Conservation (phyloP, 495 filamentous ascomycete species). For the Rhypophila decipiens region DNA sequence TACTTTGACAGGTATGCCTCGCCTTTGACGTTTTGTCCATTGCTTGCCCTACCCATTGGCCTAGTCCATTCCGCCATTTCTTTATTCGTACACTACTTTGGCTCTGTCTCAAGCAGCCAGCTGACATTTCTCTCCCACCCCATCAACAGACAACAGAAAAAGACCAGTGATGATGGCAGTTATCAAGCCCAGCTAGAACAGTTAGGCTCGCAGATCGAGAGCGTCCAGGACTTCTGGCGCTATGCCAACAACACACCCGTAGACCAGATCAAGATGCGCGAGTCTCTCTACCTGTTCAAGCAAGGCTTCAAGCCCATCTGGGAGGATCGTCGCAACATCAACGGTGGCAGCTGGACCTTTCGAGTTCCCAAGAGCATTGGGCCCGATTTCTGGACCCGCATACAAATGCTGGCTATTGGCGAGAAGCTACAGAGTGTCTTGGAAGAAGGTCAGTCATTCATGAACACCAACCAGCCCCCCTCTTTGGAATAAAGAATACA, state of each 20-base stretch:
- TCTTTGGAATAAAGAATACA: background rate
- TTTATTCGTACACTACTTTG: no score
- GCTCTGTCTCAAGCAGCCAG: no score
- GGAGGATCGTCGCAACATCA: slow-evolving; percentile 80
- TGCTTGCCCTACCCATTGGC: slow-evolving; percentile 5
- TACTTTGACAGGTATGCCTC: slow-evolving; percentile 54
- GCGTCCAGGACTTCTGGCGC: slow-evolving; percentile 78
- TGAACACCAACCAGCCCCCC: background rate
- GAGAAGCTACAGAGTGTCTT: slow-evolving; percentile 74
- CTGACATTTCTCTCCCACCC: background rate
- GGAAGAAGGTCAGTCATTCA: slow-evolving; percentile 52
- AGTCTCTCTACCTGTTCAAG: slow-evolving; percentile 86
- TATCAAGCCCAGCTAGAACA: slow-evolving; percentile 64
- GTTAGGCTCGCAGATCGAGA: slow-evolving; percentile 61
- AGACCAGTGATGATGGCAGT: slow-evolving; percentile 5
- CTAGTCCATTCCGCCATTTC: no score
- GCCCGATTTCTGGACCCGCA: slow-evolving; percentile 70
- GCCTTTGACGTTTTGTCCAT: slow-evolving; percentile 5
- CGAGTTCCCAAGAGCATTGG: slow-evolving; percentile 68
- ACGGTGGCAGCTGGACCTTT: slow-evolving; percentile 83
- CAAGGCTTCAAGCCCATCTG: slow-evolving; percentile 77
- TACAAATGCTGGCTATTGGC: slow-evolving; percentile 75
- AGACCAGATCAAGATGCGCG: slow-evolving; percentile 65
- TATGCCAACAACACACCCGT: slow-evolving; percentile 85
- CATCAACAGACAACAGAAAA: slow-evolving; percentile 17